Evolutionary conservation across 179 eudicot genomes (phyloP), one percentile per base, ranked within the genome.

Genomic region (Kewa caespitosa): DNA sequence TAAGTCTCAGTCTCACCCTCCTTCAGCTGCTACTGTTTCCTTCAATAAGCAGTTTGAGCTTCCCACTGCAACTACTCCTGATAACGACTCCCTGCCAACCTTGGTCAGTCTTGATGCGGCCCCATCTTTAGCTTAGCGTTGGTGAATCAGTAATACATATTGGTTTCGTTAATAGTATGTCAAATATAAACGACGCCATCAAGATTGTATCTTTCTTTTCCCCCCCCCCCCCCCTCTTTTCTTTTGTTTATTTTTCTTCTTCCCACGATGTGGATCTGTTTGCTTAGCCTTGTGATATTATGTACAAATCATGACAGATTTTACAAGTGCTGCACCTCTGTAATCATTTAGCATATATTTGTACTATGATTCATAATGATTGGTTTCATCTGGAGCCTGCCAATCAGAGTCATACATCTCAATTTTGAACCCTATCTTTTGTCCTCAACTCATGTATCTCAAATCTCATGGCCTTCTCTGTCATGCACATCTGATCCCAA

Each of bases 261-360:
- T 14, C 2, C 4, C 32, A 78, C 50, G 52, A 61, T 50, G 48
- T 70, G 80, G 69, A 17, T 34, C 61, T 65, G 41, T 38, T 62
- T 50, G 62, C 37, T 33, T 38, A 60, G 79, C 6, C 76, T 69
- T 39, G 70, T 20, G 79, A 65, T 38, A 76, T 61, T 59, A 60
- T 81, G 84, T 76, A 81, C 54, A 76, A 76, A 81, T 73, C 71
- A 76, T 81, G 77, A 31, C 50, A 72, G 46, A 11, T 43, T 72
- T 46, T 72, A 54, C 54, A 73, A 63, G 73, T 81, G 77, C 69
- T 46, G 55, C 74, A 66, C 65, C 77, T 76, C 59, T 66, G 70
- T 72, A 76, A 67, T 66, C 77, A 76, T 72, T 72, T 79, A 28
- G 57, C 28, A 43, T 63, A 74, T 74, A 69, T 75, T 64, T 80